These are phyloP conservation scores for Tagetes patula DNA, from an alignment of 129 eudicot species.

Conservation along the genomic window DNA sequence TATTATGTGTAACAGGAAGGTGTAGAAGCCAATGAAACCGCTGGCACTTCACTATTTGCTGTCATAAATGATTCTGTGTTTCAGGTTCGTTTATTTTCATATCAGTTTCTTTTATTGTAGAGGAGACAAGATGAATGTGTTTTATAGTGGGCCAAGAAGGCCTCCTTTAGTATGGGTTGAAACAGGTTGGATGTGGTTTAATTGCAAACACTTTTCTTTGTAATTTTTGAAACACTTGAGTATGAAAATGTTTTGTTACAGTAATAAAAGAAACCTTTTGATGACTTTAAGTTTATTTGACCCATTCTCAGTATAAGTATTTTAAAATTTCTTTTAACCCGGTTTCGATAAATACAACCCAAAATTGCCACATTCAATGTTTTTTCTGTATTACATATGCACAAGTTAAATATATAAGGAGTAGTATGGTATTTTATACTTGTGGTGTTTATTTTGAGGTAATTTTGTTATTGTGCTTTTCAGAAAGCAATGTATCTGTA, in stretches of 20 bases:
- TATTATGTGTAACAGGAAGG: slow-evolving; percentile 39
- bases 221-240: neutral
- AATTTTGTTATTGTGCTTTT: slow-evolving; percentile 24
- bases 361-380: neutral
- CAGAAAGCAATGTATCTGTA: slow-evolving; percentile 87
- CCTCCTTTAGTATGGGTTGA: neutral
- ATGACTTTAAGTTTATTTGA: neutral
- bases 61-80: slow-evolving; percentile 58
- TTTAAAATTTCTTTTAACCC: neutral
- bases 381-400: neutral
- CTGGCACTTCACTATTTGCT: slow-evolving; percentile 38
- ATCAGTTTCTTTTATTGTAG: neutral
- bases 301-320: neutral
- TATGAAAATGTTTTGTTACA: neutral
- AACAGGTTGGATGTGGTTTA: neutral
- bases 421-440: neutral
- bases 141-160: neutral
- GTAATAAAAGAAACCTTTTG: neutral
- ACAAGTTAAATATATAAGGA: neutral
- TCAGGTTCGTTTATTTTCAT: slow-evolving; percentile 48
- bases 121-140: neutral
- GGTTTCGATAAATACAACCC: neutral
- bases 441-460: slow-evolving; percentile 9
- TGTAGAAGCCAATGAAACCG: slow-evolving; percentile 36
- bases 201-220: neutral